These are phyloP conservation scores for Mucor sp. DNA, from an alignment of 371 early-diverging fungal species.

Conservation along the genomic window DNA sequence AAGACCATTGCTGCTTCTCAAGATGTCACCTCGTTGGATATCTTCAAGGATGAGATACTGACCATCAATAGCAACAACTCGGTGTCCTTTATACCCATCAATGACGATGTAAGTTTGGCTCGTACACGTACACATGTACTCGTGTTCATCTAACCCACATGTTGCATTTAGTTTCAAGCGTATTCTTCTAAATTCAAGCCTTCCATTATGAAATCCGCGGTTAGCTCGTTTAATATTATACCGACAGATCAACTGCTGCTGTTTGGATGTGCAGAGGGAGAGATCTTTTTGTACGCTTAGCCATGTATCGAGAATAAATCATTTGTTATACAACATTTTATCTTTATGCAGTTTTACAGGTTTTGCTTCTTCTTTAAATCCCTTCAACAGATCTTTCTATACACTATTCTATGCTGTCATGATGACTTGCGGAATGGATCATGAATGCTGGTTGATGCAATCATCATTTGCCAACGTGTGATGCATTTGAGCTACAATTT, in stretches of 20 bases:
- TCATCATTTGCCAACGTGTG: too few relatives aligned
- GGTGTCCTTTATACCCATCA: conserved; percentile 67
- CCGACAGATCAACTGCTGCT: conserved; percentile 64
- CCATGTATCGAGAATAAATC: too few relatives aligned
- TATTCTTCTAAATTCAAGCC: conserved; percentile 70
- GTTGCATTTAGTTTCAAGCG: conserved; percentile 50
- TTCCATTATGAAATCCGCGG: conserved; percentile 63
- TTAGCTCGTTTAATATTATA: conserved; percentile 61
- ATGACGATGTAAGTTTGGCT: conserved; percentile 59
- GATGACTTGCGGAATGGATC: too few relatives aligned
- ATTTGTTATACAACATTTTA: too few relatives aligned
- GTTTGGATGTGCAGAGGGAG: conserved; percentile 67
- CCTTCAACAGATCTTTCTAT: too few relatives aligned
- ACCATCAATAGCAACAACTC: conserved; percentile 67
- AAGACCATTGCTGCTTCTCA: conserved; percentile 60
- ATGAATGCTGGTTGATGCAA: too few relatives aligned
- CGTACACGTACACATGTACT: too few relatives aligned
- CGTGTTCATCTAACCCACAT: neutral
- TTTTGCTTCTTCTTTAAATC: too few relatives aligned
- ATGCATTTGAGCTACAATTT: too few relatives aligned
- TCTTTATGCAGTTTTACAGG: too few relatives aligned
- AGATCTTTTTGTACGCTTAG: conserved; percentile 64
- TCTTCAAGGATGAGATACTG: conserved; percentile 54
- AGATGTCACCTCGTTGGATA: conserved; percentile 13
- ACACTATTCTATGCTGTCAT: too few relatives aligned